Evolutionary conservation across 768 basidiomycete genomes (phyloP).

Genomic region (Boletus sp.): DNA sequence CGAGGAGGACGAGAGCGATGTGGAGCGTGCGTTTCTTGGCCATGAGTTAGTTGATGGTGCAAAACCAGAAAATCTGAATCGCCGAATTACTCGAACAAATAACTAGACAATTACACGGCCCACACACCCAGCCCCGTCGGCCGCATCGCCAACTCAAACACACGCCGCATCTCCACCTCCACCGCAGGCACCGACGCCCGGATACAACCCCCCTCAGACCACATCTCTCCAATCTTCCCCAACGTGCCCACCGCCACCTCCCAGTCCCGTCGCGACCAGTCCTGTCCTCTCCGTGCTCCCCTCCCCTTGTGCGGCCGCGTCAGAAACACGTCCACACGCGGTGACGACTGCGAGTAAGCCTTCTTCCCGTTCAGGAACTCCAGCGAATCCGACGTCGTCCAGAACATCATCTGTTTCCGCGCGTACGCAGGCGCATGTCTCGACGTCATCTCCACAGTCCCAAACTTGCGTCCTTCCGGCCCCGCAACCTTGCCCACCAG

Average conservation of each 20-base stretch:
- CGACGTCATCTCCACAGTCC: conserved; percentile 36
- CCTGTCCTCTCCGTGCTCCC: conserved; percentile 65
- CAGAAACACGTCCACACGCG: conserved; percentile 52
- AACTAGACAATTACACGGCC: background rate
- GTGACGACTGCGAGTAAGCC: conserved; percentile 33
- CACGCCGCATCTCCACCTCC: conserved; percentile 42
- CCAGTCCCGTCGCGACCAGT: conserved; percentile 75
- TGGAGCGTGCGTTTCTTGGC: conserved; percentile 45
- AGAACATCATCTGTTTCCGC: conserved; percentile 41
- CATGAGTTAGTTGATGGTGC: conserved; percentile 26
- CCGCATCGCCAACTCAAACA: conserved; percentile 47
- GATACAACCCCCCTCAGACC: conserved; percentile 55
- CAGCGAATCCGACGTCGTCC: conserved; percentile 55
- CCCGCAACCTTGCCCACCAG: conserved; percentile 56
- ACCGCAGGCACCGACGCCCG: conserved; percentile 47
- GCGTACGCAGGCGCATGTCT: conserved; percentile 55
- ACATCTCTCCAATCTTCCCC: conserved; percentile 44
- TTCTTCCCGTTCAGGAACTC: conserved; percentile 50
- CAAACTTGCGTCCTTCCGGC: conserved; percentile 40
- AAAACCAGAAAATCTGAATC: background rate
- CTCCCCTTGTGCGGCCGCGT: conserved; percentile 41
- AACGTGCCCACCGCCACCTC: conserved; percentile 47
- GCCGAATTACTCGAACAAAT: background rate
- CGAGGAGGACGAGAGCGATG: conserved; percentile 53
- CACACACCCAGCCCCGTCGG: conserved; percentile 34